Conservation (phyloP, 176 grass and related monocot genomes). For the Bonia amplexicaulis region DNA sequence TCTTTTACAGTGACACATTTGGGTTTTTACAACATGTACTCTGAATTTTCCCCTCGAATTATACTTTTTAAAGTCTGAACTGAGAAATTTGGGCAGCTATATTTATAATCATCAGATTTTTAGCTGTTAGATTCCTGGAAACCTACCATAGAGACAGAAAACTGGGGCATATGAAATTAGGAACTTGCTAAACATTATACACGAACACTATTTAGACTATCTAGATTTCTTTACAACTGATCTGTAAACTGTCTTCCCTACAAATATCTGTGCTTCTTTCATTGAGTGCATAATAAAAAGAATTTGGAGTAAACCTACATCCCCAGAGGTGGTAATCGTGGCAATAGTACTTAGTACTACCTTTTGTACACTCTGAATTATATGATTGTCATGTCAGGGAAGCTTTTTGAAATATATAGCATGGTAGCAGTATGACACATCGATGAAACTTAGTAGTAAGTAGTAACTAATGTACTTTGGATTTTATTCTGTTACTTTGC, state of each 20-base stretch:
- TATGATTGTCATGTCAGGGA: neutral
- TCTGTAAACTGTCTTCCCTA: neutral
- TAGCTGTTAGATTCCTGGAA: constrained; percentile 1
- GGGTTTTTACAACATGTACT: neutral
- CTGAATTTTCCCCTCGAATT: neutral
- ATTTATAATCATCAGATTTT: neutral
- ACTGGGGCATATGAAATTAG: neutral
- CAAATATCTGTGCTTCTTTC: neutral
- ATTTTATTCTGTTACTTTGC: neutral
- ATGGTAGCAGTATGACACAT: neutral
- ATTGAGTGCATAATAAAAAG: neutral
- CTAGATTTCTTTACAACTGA: neutral
- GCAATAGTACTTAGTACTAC: neutral
- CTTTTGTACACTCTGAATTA: neutral
- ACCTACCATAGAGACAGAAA: neutral
- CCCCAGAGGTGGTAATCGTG: neutral
- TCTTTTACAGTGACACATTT: neutral
- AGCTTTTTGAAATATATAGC: neutral
- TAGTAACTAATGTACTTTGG: neutral
- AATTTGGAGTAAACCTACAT: neutral
- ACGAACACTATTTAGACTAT: neutral
- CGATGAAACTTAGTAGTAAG: neutral
- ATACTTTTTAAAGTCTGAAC: neutral
- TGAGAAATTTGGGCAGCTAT: neutral
- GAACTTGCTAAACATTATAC: neutral